Conservation (phyloP, 768 basidiomycete species). For the Candolleomyces eurysporus region DNA sequence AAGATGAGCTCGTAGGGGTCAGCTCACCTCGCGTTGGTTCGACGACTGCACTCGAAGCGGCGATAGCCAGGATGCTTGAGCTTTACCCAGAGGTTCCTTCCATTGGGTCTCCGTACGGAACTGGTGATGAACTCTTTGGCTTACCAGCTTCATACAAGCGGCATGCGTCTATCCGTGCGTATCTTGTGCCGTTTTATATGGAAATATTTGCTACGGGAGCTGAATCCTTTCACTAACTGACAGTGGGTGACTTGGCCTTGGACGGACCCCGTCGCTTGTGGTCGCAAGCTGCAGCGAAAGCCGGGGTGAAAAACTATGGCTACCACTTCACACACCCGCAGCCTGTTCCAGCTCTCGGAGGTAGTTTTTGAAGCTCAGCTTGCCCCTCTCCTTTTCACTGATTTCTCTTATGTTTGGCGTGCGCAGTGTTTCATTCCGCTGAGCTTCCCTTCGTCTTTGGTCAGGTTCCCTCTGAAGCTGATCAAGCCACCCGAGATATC, state of each 20-base stretch:
- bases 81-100: constrained; percentile 43
- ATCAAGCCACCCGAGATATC: constrained; percentile 18
- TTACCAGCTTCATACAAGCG: constrained; percentile 30
- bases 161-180: constrained; percentile 12
- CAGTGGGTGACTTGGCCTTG: constrained; percentile 40
- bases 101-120: constrained; percentile 45
- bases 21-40: no score
- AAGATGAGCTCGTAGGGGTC: no score
- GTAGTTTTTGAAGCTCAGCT: constrained; percentile 15
- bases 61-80: constrained; percentile 25
- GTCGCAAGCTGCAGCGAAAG: constrained; percentile 36
- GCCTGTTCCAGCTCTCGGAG: constrained; percentile 26
- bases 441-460: constrained; percentile 34
- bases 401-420: no score
- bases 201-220: background rate
- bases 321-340: constrained; percentile 45
- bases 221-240: background rate
- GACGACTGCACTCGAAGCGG: constrained; percentile 12
- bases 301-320: constrained; percentile 36
- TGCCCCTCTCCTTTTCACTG: no score
- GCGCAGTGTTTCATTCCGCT: no score
- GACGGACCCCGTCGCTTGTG: constrained; percentile 36
- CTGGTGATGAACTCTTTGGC: constrained; percentile 44
- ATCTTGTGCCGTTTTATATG: background rate
- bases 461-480: constrained; percentile 24